Conservation (phyloP, 140 eudicot species). For the Flaveria floridana region DNA sequence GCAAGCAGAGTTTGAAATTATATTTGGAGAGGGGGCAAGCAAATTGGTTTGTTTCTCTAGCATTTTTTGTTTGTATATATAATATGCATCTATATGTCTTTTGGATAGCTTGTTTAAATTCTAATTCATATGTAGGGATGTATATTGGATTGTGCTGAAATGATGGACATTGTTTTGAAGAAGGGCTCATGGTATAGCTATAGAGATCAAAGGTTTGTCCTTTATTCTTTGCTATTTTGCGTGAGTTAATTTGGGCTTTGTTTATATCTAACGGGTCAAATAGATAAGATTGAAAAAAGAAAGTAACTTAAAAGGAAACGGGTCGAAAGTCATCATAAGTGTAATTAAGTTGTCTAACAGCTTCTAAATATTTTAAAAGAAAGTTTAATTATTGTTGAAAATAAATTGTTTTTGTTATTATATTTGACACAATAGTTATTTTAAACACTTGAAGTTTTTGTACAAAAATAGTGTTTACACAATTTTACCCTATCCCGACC, state of each 20-base stretch:
- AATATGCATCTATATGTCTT: neutral
- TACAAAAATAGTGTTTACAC: neutral
- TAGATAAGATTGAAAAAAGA: neutral
- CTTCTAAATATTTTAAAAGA: neutral
- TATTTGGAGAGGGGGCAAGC: slow-evolving; percentile 96
- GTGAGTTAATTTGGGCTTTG: neutral
- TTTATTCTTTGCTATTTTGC: slow-evolving; percentile 1
- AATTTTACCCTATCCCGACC: no score
- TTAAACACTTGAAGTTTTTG: neutral
- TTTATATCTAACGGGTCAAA: neutral
- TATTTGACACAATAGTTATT: neutral
- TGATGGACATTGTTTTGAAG: slow-evolving; percentile 73
- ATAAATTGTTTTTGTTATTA: neutral
- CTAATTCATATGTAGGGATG: slow-evolving; percentile 60
- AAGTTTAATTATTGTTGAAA: neutral
- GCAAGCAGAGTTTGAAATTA: slow-evolving; percentile 96
- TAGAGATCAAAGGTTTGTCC: slow-evolving; percentile 73
- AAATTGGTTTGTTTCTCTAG: slow-evolving; percentile 53
- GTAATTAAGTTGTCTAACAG: neutral
- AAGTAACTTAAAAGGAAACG: neutral
- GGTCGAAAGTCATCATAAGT: neutral
- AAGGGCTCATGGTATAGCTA: slow-evolving; percentile 96
- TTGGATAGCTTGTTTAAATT: slow-evolving; percentile 15
- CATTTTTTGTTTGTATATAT: neutral
- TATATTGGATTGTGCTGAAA: slow-evolving; percentile 93